phyloP scores from a whole-genome alignment of 129 eudicot genomes.

The Pulicaria dysenterica region DNA sequence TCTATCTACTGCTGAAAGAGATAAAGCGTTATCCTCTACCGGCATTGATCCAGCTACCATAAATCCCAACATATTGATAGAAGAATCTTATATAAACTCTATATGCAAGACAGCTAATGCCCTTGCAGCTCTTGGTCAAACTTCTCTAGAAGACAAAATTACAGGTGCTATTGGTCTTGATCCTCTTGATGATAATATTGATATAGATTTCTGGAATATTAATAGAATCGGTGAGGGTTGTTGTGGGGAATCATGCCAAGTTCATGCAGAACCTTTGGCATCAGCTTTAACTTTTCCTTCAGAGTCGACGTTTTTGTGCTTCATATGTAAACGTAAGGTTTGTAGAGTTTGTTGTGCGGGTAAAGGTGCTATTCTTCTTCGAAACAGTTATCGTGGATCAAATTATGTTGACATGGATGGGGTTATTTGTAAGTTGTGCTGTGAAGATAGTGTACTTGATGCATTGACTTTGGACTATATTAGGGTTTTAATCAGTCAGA shows the following conservation, averaged over 20 bases:
- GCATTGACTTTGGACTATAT: constrained; percentile 79
- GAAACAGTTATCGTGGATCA: constrained; percentile 41
- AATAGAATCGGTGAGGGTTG: constrained; percentile 67
- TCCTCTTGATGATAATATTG: constrained; percentile 31
- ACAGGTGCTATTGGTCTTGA: constrained; percentile 73
- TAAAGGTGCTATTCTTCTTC: constrained; percentile 80
- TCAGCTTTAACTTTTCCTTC: constrained; percentile 39
- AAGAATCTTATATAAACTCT: constrained; percentile 54
- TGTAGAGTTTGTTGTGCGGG: constrained; percentile 91
- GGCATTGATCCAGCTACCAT: constrained; percentile 85
- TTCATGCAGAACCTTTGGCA: constrained; percentile 52
- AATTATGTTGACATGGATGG: constrained; percentile 59
- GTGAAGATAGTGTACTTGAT: constrained; percentile 70
- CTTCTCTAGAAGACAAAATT: constrained; percentile 66
- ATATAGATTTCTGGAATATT: constrained; percentile 87
- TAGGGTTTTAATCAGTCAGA: constrained; percentile 63
- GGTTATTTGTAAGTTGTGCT: constrained; percentile 71
- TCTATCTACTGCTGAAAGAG: constrained; percentile 81
- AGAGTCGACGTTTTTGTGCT: constrained; percentile 47
- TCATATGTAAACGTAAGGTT: constrained; percentile 62
- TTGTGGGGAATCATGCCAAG: constrained; percentile 67
- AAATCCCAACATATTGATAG: constrained; percentile 72
- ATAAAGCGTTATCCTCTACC: constrained; percentile 71
- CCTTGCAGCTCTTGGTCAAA: constrained; percentile 84
- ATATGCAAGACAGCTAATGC: constrained; percentile 59